phyloP scores from a whole-genome alignment of 176 grass and related monocot species.

The Hyparrhenia diplandra region DNA sequence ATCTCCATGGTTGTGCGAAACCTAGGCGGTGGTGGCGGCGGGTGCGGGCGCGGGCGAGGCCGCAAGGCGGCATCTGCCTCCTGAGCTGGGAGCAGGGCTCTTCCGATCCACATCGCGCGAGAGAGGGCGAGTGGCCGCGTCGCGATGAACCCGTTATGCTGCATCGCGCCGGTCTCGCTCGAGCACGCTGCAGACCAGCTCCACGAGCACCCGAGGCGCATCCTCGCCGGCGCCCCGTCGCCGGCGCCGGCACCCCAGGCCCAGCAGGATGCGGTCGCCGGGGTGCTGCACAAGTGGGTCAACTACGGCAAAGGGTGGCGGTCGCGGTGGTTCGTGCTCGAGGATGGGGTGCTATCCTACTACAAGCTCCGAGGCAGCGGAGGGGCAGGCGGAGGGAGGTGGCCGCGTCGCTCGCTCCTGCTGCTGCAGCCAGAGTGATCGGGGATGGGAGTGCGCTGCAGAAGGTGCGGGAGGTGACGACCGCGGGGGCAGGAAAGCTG shows the following conservation, averaged over 20 bases:
- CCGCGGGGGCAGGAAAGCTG: slow-evolving; percentile 42
- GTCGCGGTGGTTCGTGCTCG: slow-evolving; percentile 77
- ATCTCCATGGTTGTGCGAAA: slow-evolving; percentile 33
- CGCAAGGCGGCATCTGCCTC: not conserved
- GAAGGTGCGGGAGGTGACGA: slow-evolving; percentile 27
- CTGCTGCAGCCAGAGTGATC: slow-evolving; percentile 51
- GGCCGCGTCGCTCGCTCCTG: not conserved
- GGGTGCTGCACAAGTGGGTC: slow-evolving; percentile 95
- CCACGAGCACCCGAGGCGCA: slow-evolving; percentile 25
- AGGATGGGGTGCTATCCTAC: slow-evolving; percentile 88
- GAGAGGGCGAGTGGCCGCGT: not conserved
- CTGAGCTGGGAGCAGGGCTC: not conserved
- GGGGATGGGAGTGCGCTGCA: slow-evolving; percentile 44
- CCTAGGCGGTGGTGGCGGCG: not conserved
- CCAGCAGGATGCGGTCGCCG: slow-evolving; percentile 28
- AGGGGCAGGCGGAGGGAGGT: not conserved
- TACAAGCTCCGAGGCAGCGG: slow-evolving; percentile 74
- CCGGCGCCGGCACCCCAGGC: not conserved
- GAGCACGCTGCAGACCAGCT: slow-evolving; percentile 32
- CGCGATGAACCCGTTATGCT: slow-evolving; percentile 80
- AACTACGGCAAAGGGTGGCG: slow-evolving; percentile 96
- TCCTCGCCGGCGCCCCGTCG: slow-evolving; percentile 7
- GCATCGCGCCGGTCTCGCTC: slow-evolving; percentile 82
- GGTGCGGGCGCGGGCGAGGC: not conserved
- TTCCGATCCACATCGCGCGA: slow-evolving; percentile 8